Base-by-base conservation (phyloP, 2,329 filamentous ascomycete species). In the Cucurbitaria berberidis region DNA sequence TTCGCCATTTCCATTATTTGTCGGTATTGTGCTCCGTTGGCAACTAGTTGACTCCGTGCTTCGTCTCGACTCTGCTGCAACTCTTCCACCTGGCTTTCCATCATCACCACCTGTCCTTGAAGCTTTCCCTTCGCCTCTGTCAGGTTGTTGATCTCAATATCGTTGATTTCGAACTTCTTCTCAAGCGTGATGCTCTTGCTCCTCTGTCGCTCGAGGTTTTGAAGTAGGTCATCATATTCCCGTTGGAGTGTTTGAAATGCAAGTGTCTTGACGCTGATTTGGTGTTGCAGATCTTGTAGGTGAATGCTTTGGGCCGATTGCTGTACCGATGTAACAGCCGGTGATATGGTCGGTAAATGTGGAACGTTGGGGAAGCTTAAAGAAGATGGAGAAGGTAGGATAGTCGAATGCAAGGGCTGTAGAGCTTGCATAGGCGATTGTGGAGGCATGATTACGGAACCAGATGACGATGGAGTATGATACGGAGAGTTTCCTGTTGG, bases 161-260 rank as follows among this genome's bases (percentile, higher is more conserved):
- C 73, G 42, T 65, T 70, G 39, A 73, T 69, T 53, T 72, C 67
- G 40, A 73, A 69, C 47, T 75, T 74, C 48, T 77, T 79, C 52
- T 82, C 81, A 2, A 84, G 73, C 1, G 81, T 76, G 36, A 77
- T 76, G 38, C 76, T 80, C 58, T 80, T 80, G 13, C 76, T 77
- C 41, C 81, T 77, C 54, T 82, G 80, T 5, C 79, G 75, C 27
- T 81, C 79, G 19, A 82, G 78, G 22, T 81, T 82, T 18, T 81
- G 76, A 3, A 84, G 74, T 3, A 84, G 73, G 40, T 76, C 77
- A 47, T 82, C 77, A 60, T 85, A 81, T 65, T 84, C 82, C n/a
- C 75, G 74, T 61, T 83, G 81, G 6, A 84, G 71, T 1, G 80
- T 82, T 54, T 82, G 79, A 19, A 83, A 74, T 11, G 79, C 78